Evolutionary conservation across 441 rosid genomes (phyloP), one percentile per base, ranked within the genome.

Genomic region (Flueggea neowawraea): DNA sequence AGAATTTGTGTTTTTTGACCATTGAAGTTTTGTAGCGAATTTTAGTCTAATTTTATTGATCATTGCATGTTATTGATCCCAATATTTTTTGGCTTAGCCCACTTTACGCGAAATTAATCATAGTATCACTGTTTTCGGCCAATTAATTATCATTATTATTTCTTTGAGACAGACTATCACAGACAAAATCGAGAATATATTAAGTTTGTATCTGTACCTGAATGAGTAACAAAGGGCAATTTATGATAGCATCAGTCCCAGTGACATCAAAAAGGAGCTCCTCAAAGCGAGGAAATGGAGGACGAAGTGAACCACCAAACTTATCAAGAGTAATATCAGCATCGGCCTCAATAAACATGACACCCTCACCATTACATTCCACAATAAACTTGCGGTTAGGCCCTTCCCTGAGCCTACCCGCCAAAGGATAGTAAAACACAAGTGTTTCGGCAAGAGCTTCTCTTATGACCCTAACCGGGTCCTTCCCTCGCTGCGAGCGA

Each of bases 261-360:
- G 81, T 70, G 0, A 80, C 69, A 15, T 84, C 78, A 57, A 63
- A 77, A 2, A 86, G 75, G 6, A 84, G 78, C 52, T 84, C 82
- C 15, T 78, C 80, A n/a, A 77, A 66, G 63, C 78, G 72, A 10
- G 82, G 79, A 62, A 78, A 80, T 5, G 88, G 92, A 58, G 91
- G 91, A 10, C 45, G 70, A 3, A 45, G 58, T 4, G 4, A 11
- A 60, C 78, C 75, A 5, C 82, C 84, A 28, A 77, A 68, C 12
- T 78, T 58, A 10, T 66, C 53, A 4, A 78, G 67, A 1, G 69
- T 55, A 4, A 70, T 80, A 43, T 83, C 82, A 0, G 82, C 84
- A 13, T 67, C 77, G 3, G 81, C 89, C 49, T 84, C 83, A 0
- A 73, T 55, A 16, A 79, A 84, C 59, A 77, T 2, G 1, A 77